Evolutionary conservation across 352 stramenopile genomes (phyloP), one percentile per base, ranked within the genome.

Genomic region (Pythium monospermum): DNA sequence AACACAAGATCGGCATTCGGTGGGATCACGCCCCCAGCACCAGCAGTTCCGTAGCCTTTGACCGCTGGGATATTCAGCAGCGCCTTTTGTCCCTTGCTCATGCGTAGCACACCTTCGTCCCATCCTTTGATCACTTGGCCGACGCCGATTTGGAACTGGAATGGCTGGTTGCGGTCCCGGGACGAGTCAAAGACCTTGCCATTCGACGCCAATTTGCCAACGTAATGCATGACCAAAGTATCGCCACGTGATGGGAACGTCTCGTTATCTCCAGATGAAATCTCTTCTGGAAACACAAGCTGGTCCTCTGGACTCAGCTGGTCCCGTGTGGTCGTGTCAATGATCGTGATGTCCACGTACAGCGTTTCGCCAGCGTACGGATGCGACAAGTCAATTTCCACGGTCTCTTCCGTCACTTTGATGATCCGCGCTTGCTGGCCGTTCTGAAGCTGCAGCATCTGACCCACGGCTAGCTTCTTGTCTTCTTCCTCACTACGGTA

Each of bases 61-160:
- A 84, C 88, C 19, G 74, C 62, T 6, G 94, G 90, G 56, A 98
- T 98, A 41, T 82, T 62, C 5, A 99, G 75, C 18, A 83, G 77
- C 0, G 94, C 88, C 57, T 91, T 94, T 73, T 98, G 90, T 23
- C 94, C 94, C 42, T 98, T 85, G 52, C 74, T 96, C 94, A 99
- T 98, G 66, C 90, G 71, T 69, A 96, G 76, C 23, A 99, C 91
- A 18, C 94, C 84, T 57, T 97, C 87, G 64, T 98, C 94, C 94
- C 91, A 98, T 37, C 94, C 94, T 57, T 92, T 80, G 67, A 98
- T 98, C 12, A 98, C 92, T 61, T 96, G 78, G 8, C 79, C 82
- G 12, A 85, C 68, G 30, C 80, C 80, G 39, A 93, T 83, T 41
- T 76, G 67, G 63, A 93, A 93, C 61, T 85, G 64, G 64, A 93